phyloP scores from a whole-genome alignment of 2,329 filamentous ascomycete species.

The Colletotrichum nymphaeae region DNA sequence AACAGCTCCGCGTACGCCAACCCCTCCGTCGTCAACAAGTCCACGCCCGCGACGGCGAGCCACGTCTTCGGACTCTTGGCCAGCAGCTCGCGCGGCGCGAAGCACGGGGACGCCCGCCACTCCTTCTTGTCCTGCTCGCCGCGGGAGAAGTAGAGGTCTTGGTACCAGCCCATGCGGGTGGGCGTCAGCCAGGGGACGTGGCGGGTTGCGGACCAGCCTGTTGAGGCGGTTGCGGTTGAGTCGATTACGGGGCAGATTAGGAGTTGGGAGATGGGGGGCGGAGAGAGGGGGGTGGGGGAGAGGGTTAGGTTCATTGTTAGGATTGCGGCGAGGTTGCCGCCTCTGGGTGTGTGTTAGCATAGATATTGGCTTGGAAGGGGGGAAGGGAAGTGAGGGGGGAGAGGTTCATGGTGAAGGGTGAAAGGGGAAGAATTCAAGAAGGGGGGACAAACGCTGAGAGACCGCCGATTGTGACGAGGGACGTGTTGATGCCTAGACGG shows the following conservation, averaged over 20 bases:
- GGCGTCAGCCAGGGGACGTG: constrained; percentile 47
- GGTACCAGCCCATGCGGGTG: constrained; percentile 49
- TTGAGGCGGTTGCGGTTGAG: constrained; percentile 44
- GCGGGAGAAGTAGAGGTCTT: constrained; percentile 46
- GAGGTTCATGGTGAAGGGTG: no score
- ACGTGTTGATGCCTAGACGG: constrained; percentile 40
- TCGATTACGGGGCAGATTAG: constrained; percentile 48
- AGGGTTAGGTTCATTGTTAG: constrained; percentile 36
- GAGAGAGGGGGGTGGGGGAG: neutral
- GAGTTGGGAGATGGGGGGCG: constrained; percentile 25
- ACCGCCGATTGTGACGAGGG: constrained; percentile 44
- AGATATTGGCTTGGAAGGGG: neutral
- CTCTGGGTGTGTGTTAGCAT: constrained; percentile 20
- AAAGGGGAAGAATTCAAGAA: no score
- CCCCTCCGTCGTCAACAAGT: constrained; percentile 47
- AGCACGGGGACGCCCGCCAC: constrained; percentile 48
- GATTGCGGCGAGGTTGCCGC: constrained; percentile 36
- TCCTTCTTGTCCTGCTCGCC: constrained; percentile 37
- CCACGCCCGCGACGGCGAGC: constrained; percentile 46
- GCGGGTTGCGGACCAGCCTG: constrained; percentile 33
- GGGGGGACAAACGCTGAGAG: constrained; percentile 40
- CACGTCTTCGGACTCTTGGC: constrained; percentile 44
- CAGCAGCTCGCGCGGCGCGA: constrained; percentile 41
- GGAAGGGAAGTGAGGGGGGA: no score
- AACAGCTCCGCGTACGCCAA: constrained; percentile 43